phyloP scores from a whole-genome alignment of 352 stramenopile genomes.

The Blastocystis sp. region DNA sequence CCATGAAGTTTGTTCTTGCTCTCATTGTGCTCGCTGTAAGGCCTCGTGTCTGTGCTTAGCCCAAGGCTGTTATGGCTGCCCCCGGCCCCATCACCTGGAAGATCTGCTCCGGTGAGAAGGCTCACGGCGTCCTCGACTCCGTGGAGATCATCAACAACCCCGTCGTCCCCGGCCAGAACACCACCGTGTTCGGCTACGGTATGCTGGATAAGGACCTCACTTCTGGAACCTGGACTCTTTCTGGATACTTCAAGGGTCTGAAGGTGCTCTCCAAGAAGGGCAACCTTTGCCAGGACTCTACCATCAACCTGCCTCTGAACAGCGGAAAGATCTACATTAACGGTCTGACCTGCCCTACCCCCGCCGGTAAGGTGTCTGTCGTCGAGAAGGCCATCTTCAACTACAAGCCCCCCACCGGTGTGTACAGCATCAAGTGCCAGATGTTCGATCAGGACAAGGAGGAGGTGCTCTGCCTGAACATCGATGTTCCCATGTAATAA shows the following conservation, averaged over 20 bases:
- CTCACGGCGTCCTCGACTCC: constrained; percentile 43
- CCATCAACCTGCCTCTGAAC: constrained; percentile 52
- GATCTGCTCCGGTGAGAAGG: neutral
- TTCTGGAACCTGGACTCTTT: constrained; percentile 11
- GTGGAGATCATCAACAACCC: constrained; percentile 63
- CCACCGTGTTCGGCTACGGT: constrained; percentile 54
- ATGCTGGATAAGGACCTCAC: constrained; percentile 16
- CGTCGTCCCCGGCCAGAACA: constrained; percentile 51
- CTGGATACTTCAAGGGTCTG: neutral
- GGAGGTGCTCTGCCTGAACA: constrained; percentile 56
- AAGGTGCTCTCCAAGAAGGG: constrained; percentile 50
- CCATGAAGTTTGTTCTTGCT: constrained; percentile 43
- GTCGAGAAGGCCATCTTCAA: constrained; percentile 68
- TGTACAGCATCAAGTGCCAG: constrained; percentile 31
- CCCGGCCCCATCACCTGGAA: constrained; percentile 67
- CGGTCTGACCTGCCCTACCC: constrained; percentile 43
- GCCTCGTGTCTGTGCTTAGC: neutral
- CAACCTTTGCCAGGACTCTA: constrained; percentile 45
- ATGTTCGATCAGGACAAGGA: constrained; percentile 69
- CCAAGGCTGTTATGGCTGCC: constrained; percentile 30
- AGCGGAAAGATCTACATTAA: constrained; percentile 56
- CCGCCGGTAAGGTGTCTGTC: constrained; percentile 34
- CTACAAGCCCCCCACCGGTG: constrained; percentile 35
- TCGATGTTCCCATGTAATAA: constrained; percentile 64
- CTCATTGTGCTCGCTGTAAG: constrained; percentile 22